Base-by-base conservation (phyloP, 352 stramenopile genomes). In the Pythium graminicola region DNA sequence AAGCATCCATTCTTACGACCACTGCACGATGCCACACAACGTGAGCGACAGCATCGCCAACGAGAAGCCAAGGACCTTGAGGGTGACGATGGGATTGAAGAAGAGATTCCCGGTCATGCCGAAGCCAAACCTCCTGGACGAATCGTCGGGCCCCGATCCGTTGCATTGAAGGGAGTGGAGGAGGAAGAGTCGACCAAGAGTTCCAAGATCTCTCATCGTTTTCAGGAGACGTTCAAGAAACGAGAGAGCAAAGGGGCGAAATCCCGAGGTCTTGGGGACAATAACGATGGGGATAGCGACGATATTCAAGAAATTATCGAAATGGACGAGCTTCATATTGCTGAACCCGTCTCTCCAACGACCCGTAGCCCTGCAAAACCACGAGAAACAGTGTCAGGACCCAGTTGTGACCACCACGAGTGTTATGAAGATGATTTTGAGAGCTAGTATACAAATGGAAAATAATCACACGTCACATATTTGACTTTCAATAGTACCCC, bases 301-400 rank as follows among this genome's bases (percentile, higher is more conserved):
- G 77, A 88, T 29, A 92, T 88, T 48, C 78, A 89, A 38, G 81
- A 91, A 61, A 83, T 89, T 54, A 87, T 92, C 41, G 81, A 92
- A 62, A 60, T 61, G 17, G 73, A 88, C 27, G 75, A 79, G 7
- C 41, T 56, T 36, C 55, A 45, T 19, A 32, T 58, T 13, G 57
- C 28, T 1, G 57, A 65, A 29, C 57, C 44, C 6, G 56, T 56
- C 14, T 61, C 57, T 7, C 39, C 46, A 14, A 35, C 29, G 29
- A 35, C 29, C 7, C 29, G 29, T 13, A 35, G 29, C 29, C 29
- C 29, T 35, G 29, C 29, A 13, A 35, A 35, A 9, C 19, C 22
- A 22, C 41, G 22, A 14, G 20, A 47, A 3, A n/a, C 11, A 13
- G 33, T 8, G 6, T 6, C 6, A 9, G 9, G 36, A 6, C 20